Conservation (phyloP, 331 rosid genomes). For the Pyracantha coccinea region DNA sequence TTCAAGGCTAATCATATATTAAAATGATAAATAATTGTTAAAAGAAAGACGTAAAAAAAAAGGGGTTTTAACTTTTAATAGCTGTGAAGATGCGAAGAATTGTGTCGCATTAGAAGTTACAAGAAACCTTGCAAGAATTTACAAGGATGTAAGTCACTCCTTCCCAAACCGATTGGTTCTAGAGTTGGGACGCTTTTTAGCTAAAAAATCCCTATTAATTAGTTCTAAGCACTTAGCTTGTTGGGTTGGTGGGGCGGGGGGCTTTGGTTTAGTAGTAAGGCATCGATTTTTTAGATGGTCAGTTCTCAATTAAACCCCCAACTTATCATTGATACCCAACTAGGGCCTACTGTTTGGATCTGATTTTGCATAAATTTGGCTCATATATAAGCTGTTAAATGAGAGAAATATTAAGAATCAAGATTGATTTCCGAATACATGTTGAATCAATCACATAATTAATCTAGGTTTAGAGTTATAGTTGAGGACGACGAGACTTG, state of each 20-base stretch:
- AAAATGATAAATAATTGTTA: neutral
- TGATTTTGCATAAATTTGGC: no score
- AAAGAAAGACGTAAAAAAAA: neutral
- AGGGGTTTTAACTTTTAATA: neutral
- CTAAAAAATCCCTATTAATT: neutral
- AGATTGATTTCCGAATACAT: fast-evolving
- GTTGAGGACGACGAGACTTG: no score
- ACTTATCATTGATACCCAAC: neutral
- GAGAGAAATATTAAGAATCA: no score
- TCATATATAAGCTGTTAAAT: no score
- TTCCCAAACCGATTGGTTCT: neutral
- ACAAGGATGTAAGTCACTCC: neutral
- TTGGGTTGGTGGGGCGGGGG: no score
- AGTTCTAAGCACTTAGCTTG: neutral
- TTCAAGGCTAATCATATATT: neutral
- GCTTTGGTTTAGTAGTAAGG: no score
- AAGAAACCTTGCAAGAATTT: neutral
- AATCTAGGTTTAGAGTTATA: no score
- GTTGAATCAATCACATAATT: no score
- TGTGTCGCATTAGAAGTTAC: no score
- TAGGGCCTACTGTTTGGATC: neutral
- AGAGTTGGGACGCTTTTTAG: neutral
- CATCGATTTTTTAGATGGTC: neutral
- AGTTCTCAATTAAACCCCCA: neutral
- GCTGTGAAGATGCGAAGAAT: neutral